Percentiles rank a stretch among this genome's conserved stretches.
phyloP scores from a whole-genome alignment of 1,284 basidiomycete species.

The Earliella scabrosa region DNA sequence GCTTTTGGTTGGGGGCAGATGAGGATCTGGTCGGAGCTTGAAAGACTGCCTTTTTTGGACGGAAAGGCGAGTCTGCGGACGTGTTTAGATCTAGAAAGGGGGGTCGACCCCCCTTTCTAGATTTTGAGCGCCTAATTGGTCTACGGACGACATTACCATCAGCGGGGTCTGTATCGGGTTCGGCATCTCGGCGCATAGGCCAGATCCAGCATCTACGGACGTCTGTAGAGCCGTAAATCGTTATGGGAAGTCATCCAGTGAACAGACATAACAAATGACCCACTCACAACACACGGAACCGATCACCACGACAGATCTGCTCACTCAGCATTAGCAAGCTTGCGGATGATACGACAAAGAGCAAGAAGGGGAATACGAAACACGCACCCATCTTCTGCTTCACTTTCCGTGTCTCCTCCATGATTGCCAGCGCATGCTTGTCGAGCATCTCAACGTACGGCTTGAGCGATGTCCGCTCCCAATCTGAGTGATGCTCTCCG shows the following conservation, averaged over 20 bases:
- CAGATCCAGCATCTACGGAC: neutral
- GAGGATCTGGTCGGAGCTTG: neutral
- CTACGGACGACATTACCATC: neutral
- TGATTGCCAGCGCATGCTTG: conserved; percentile 62
- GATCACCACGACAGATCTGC: conserved; percentile 20
- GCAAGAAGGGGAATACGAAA: neutral
- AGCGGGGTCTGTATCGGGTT: neutral
- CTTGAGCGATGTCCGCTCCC: conserved; percentile 78
- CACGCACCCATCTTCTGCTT: conserved; percentile 54
- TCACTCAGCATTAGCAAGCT: neutral
- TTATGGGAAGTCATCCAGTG: too few relatives aligned
- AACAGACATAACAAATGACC: neutral
- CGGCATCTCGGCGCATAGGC: neutral
- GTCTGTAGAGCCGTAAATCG: neutral
- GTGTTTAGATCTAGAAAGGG: conserved; percentile 1
- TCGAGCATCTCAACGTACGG: conserved; percentile 94
- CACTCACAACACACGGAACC: neutral
- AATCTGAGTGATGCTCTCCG: conserved; percentile 45
- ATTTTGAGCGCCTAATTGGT: neutral
- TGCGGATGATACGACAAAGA: neutral
- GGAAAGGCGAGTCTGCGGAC: neutral
- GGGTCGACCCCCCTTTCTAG: conserved; percentile 3
- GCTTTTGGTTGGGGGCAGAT: too few relatives aligned
- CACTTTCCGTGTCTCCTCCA: conserved; percentile 60
- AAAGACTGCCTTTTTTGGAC: neutral